Base-by-base conservation (phyloP, 2,329 filamentous ascomycete genomes). In the Phialophora macrospora region DNA sequence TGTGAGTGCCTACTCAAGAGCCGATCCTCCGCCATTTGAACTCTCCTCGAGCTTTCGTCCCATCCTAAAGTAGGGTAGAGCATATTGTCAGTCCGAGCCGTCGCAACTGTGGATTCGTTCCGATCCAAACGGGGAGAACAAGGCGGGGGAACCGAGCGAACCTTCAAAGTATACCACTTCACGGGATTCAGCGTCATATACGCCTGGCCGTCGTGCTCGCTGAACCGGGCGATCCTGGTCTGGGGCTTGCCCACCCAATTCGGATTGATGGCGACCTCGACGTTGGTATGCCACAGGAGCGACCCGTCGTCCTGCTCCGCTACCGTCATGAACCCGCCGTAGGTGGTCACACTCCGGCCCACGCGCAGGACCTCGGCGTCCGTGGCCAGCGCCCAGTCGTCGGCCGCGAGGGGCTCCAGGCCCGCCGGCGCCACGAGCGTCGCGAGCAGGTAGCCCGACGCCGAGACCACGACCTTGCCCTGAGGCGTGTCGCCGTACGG, bases 21-120 rank as follows among this genome's bases (percentile, higher is more conserved):
- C n/a, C 59, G 7, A 67, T 49, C 49, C 64, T 69, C 54, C 62
- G 49, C 67, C 67, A 69, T 30, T 69, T 67, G 38, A 67, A 58
- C 24, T 65, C 65, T 17, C 58, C 65, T 12, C 59, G 59, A 6
- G 62, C 49, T 55, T 64, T 63, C 30, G 24, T 59, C 2, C 67
- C 67, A 48, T 69, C 67, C 67, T 69, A 28, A 2, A 17, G 20
- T 1, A 26, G 14, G 7, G 38, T 9, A n/a, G 17, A 44, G 38
- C 38, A 20, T 17, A n/a, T 7, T 6, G 17, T 44, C 38, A 44
- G 38, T 41, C 7, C 17, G 38, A 1, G 24, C 4, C 26, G 26
- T 62, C 24, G 59, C 38, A 44, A 8, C 7, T n/a, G 8, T 44
- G 38, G 17, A 8, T 46, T 58, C 20, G 7, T 55, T 28, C n/a